Evolutionary conservation across 441 rosid genomes (phyloP).

Genomic region (Dalechampia spathulata): DNA sequence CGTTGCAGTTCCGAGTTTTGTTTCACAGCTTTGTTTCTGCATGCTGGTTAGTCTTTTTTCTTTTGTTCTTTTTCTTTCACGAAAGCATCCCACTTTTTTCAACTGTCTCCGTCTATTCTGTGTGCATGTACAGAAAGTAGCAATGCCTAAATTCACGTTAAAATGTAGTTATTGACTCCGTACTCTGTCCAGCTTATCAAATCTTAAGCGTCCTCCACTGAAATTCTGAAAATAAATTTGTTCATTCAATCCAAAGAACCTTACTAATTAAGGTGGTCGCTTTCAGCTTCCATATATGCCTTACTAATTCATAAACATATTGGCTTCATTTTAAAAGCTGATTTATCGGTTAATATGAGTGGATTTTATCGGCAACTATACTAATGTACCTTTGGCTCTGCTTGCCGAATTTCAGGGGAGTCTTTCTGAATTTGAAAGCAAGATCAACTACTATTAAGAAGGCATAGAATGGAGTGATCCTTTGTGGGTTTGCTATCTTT

Average conservation of each 20-base stretch:
- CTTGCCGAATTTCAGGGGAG: conserved; percentile 34
- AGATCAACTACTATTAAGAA: conserved; percentile 44
- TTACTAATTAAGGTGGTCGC: not conserved
- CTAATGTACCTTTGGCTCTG: not conserved
- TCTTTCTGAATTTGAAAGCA: conserved; percentile 69
- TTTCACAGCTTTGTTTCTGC: conserved; percentile 63
- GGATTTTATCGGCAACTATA: not conserved
- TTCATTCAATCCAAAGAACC: not conserved
- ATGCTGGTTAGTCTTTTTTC: conserved; percentile 54
- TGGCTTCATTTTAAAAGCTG: not conserved
- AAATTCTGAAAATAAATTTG: not conserved
- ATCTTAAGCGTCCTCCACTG: not conserved
- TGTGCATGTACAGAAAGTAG: no score
- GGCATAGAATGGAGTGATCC: conserved; percentile 21
- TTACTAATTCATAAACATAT: no score
- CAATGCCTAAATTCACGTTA: no score
- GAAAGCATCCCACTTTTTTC: not conserved
- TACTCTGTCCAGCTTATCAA: not conserved
- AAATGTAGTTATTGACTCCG: not conserved
- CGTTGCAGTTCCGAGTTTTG: conserved; percentile 73
- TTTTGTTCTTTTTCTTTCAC: not conserved
- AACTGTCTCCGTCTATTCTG: no score
- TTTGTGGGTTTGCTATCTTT: not conserved
- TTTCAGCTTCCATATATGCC: not conserved
- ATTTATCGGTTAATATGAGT: not conserved